Evolutionary conservation across 495 filamentous ascomycete genomes (phyloP), one percentile per base, ranked within the genome.

Genomic region (Aspergillus asperescens): DNA sequence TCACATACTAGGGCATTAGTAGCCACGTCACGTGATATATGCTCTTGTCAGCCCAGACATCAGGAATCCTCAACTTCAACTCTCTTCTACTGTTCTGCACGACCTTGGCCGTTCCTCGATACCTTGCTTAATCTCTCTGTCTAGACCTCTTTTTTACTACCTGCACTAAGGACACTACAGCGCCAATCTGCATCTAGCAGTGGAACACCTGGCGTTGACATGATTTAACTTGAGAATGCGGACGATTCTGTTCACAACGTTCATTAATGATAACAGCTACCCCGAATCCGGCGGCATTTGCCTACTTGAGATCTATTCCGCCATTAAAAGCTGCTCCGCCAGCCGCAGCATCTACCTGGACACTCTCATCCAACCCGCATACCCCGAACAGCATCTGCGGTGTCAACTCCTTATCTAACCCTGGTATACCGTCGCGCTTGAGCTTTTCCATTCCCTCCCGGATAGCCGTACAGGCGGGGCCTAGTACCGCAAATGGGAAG

Each of bases 351-450:
- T 84, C 82, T 32, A 86, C 65, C 51, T 74, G 66, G 59, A 83
- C 70, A 40, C 71, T 77, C 54, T 83, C 75, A 58, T 78, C 67
- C 54, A 86, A 62, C 25, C 81, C 82, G 63, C 81, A 84, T 7
- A 82, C 73, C 35, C 77, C 66, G 55, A 84, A 84, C 57, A 83
- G 39, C 63, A 67, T 71, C 60, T 70, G 76, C 44, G 77, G 77
- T 16, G 69, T 76, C 48, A 81, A 57, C n/a, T 73, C 67, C 49
- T 67, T 63, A 10, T 69, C 68, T 10, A 75, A 59, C 0, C 75
- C 75, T 0, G 73, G 76, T 22, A 75, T 62, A 2, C 78, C 78
- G 46, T 75, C 67, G 19, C 49, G 55, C 62, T 76, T 78, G 57
- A 85, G 59, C 61, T 75, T 76, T 57, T 72, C 63, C 54, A 75